Conservation (phyloP, 192 early-diverging fungal species). For the Coemansia guatemalensis region DNA sequence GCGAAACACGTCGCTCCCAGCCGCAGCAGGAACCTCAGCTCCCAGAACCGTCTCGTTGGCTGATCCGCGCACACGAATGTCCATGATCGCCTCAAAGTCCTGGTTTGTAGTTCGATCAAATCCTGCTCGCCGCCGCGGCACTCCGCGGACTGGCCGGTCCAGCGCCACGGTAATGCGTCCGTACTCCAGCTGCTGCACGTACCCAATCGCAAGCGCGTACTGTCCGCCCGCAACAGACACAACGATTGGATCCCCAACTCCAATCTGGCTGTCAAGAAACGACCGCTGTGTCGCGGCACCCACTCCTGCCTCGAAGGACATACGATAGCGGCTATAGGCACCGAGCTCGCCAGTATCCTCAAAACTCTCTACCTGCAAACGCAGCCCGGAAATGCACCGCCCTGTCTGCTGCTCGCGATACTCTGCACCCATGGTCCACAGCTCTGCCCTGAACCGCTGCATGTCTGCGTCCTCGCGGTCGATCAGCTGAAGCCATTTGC, state of each 20-base stretch:
- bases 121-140: conserved; percentile 52
- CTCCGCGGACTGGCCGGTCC: conserved; percentile 66
- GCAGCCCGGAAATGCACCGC: conserved; percentile 49
- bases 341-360: conserved; percentile 31
- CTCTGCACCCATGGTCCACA: conserved; percentile 62
- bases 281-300: conserved; percentile 10
- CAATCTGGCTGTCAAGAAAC: conserved; percentile 41
- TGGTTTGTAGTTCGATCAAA: conserved; percentile 66
- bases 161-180: conserved; percentile 57
- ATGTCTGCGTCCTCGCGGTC: conserved; percentile 74
- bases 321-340: conserved; percentile 39
- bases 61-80: conserved; percentile 27
- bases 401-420: conserved; percentile 56
- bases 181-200: conserved; percentile 58
- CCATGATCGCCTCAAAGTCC: conserved; percentile 43
- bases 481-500: conserved; percentile 75
- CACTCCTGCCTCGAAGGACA: conserved; percentile 22
- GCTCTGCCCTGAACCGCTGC: conserved; percentile 59
- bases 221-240: conserved; percentile 75
- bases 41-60: conserved; percentile 28
- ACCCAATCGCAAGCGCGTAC: conserved; percentile 75
- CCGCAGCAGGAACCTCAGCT: conserved; percentile 29
- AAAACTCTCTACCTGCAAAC: conserved; percentile 18
- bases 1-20: conserved; percentile 50
- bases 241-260: conserved; percentile 75